phyloP scores from a whole-genome alignment of 345 rosid species.

The Syzygium oleosum region DNA sequence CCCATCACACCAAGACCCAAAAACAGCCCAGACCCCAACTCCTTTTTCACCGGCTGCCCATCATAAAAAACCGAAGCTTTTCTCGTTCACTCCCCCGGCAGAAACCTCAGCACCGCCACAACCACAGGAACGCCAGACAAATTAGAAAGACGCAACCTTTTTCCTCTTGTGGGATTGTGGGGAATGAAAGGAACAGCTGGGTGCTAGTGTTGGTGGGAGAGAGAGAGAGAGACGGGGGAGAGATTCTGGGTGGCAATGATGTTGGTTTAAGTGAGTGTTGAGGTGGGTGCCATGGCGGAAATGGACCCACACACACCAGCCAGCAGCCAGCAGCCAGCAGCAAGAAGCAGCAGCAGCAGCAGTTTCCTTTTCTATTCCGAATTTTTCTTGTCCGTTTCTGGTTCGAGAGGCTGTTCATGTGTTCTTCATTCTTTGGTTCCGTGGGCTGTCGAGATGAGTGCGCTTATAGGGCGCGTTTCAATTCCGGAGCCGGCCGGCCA shows the following conservation, averaged over 20 bases:
- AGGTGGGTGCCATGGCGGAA: constrained; percentile 54
- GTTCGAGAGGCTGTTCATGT: neutral
- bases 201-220: neutral
- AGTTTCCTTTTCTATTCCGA: neutral
- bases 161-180: neutral
- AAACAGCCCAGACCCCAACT: constrained; percentile 1
- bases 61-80: constrained; percentile 10
- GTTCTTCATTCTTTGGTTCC: neutral
- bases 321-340: neutral
- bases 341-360: neutral
- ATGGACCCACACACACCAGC: neutral
- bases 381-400: neutral
- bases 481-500: neutral
- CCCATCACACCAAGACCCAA: constrained; percentile 50
- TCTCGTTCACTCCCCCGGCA: constrained; percentile 1
- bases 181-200: neutral
- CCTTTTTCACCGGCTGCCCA: constrained; percentile 8
- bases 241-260: constrained; percentile 23
- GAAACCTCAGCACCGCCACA: constrained; percentile 2
- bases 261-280: constrained; percentile 17
- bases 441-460: neutral
- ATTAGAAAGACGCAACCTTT: neutral
- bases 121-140: neutral
- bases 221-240: constrained; percentile 2
- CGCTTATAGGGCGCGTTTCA: neutral